A percentile compares a stretch with the other conserved stretches of the same genome.
phyloP scores from a whole-genome alignment of 2,329 filamentous ascomycete genomes.

The Dendrostoma leiphaemia region DNA sequence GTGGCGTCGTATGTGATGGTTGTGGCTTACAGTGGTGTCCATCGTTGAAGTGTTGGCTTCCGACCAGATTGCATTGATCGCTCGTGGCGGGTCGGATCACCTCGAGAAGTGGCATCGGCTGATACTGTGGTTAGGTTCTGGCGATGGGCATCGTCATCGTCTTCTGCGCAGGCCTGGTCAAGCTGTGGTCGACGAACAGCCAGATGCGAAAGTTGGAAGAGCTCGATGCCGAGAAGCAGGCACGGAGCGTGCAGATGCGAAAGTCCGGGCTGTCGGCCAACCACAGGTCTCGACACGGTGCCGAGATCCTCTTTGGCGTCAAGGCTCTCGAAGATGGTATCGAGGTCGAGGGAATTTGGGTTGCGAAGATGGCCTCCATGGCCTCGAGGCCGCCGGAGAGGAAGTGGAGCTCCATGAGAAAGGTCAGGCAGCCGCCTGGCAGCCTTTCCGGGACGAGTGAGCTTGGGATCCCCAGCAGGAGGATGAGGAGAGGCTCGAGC shows the following conservation, averaged over 20 bases:
- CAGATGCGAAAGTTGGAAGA: constrained; percentile 55
- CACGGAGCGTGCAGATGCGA: constrained; percentile 50
- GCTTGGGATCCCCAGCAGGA: background rate
- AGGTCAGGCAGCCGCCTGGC: constrained; percentile 10
- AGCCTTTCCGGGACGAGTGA: constrained; percentile 4
- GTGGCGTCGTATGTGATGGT: no score
- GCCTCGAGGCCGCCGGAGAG: constrained; percentile 12
- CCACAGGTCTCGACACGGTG: constrained; percentile 27
- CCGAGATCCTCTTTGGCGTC: constrained; percentile 80
- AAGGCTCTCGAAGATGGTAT: constrained; percentile 81
- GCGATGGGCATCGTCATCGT: constrained; percentile 69
- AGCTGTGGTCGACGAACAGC: constrained; percentile 63
- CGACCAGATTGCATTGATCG: no score
- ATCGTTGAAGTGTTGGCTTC: no score
- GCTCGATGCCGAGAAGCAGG: constrained; percentile 65
- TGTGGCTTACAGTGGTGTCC: no score
- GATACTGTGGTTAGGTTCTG: constrained; percentile 59
- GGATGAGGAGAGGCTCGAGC: constrained; percentile 1
- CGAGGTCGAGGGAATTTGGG: constrained; percentile 83
- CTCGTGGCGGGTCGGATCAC: no score
- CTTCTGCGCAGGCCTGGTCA: constrained; percentile 64
- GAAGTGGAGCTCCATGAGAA: constrained; percentile 18
- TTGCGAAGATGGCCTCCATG: constrained; percentile 52
- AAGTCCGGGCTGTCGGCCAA: constrained; percentile 48
- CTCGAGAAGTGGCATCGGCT: background rate